Conservation (phyloP, 148 eudicot species). For the Persicaria maculosa region DNA sequence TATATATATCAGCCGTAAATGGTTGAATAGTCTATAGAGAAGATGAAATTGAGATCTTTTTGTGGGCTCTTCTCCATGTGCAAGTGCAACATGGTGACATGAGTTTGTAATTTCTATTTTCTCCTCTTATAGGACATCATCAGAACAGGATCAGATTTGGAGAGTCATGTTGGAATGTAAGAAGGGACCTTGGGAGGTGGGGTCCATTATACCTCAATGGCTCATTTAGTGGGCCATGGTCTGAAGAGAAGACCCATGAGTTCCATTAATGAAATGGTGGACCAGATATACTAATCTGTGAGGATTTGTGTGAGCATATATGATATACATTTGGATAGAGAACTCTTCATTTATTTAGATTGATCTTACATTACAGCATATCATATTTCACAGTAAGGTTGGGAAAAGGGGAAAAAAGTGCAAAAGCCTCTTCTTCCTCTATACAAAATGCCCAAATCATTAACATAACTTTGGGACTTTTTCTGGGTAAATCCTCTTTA, state of each 20-base stretch:
- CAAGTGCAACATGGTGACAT: background rate
- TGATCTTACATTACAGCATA: constrained; percentile 20
- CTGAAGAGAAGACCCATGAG: constrained; percentile 8
- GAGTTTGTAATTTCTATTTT: background rate
- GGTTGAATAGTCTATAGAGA: background rate
- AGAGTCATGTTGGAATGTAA: background rate
- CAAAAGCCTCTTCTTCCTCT: constrained; percentile 87
- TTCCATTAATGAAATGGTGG: constrained; percentile 6
- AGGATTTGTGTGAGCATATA: background rate
- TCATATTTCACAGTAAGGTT: constrained; percentile 21
- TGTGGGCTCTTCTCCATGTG: constrained; percentile 8
- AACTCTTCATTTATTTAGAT: constrained; percentile 11
- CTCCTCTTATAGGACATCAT: background rate
- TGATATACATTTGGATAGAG: constrained; percentile 5
- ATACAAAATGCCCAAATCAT: constrained; percentile 44
- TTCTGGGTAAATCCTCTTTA: constrained; percentile 4
- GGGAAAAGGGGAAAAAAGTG: constrained; percentile 17
- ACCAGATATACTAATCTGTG: background rate
- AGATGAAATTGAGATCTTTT: constrained; percentile 1
- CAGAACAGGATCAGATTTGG: constrained; percentile 3
- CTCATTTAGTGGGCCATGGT: constrained; percentile 2
- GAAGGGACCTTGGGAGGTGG: constrained; percentile 1
- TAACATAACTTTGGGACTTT: constrained; percentile 26
- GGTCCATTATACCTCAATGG: constrained; percentile 1
- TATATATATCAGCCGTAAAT: background rate